A percentile compares a stretch with the other conserved stretches of the same genome.
These are phyloP conservation scores for Licmophora abbreviata DNA, from an alignment of 108 stramenopile genomes.

Conservation along the genomic window DNA sequence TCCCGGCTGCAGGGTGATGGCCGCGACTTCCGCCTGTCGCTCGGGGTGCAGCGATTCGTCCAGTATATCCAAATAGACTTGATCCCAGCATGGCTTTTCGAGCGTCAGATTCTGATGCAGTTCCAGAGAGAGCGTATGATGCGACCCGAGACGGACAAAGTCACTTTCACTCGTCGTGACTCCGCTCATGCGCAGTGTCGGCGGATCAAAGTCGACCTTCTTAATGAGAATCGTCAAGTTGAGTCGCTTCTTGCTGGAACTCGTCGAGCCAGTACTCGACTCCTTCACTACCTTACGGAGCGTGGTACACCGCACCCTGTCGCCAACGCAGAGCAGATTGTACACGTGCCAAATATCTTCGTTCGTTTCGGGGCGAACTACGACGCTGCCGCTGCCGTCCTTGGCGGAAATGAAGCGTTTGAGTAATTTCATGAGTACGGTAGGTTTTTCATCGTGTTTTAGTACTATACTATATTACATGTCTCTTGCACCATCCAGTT, in stretches of 20 bases:
- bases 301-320: conserved; percentile 86
- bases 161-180: conserved; percentile 64
- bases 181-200: conserved; percentile 78
- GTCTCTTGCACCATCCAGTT: too few relatives aligned
- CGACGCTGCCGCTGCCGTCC: conserved; percentile 79
- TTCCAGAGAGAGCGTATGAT: conserved; percentile 93
- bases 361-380: conserved; percentile 83
- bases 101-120: conserved; percentile 79
- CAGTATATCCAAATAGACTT: conserved; percentile 83
- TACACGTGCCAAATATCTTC: conserved; percentile 98
- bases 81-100: conserved; percentile 94
- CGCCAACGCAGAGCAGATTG: conserved; percentile 84
- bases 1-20: conserved; percentile 86
- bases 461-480: neutral
- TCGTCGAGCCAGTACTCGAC: conserved; percentile 82
- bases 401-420: conserved; percentile 75
- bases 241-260: conserved; percentile 77
- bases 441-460: neutral
- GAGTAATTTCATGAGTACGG: conserved; percentile 53
- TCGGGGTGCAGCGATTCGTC: conserved; percentile 87
- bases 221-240: conserved; percentile 88
- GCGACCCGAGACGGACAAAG: conserved; percentile 88
- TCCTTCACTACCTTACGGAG: conserved; percentile 93
- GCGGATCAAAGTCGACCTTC: conserved; percentile 88
- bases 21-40: conserved; percentile 89